Conservation (phyloP, 805 yeast species). For the Myxozyma melibiosi region DNA sequence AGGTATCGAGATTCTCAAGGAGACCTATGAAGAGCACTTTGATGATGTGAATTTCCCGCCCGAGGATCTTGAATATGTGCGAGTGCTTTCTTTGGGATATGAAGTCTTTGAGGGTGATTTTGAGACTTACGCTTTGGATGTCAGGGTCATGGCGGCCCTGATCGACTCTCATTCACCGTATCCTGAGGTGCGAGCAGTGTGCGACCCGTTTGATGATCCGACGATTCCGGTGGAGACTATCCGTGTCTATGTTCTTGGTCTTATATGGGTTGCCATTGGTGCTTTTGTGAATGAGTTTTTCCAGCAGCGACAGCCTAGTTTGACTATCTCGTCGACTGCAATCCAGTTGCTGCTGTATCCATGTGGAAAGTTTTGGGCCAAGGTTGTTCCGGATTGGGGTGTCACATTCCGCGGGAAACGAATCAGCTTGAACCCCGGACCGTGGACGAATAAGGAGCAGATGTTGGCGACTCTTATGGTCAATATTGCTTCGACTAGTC, state of each 20-base stretch:
- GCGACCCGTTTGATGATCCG: slow-evolving; percentile 53
- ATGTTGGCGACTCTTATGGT: slow-evolving; percentile 54
- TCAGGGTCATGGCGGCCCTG: slow-evolving; percentile 46
- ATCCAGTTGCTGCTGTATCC: slow-evolving; percentile 69
- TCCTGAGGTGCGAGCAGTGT: slow-evolving; percentile 66
- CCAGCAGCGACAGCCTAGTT: slow-evolving; percentile 59
- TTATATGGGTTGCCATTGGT: slow-evolving; percentile 56
- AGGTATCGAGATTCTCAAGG: slow-evolving; percentile 46
- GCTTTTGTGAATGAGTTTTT: slow-evolving; percentile 60
- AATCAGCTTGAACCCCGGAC: slow-evolving; percentile 57
- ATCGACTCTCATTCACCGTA: slow-evolving; percentile 47
- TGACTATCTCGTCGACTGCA: slow-evolving; percentile 59
- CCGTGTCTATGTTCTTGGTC: slow-evolving; percentile 54
- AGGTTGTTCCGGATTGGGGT: slow-evolving; percentile 13
- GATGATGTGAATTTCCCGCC: slow-evolving; percentile 47
- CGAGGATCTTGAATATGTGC: background rate
- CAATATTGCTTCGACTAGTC: slow-evolving; percentile 5
- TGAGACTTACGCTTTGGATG: slow-evolving; percentile 3
- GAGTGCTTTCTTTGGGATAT: background rate
- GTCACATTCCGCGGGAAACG: slow-evolving; percentile 40
- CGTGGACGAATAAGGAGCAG: slow-evolving; percentile 63
- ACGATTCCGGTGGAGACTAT: slow-evolving; percentile 51
- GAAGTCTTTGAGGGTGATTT: slow-evolving; percentile 6
- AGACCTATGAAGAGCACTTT: slow-evolving; percentile 47
- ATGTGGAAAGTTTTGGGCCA: slow-evolving; percentile 47